Evolutionary conservation across 139 green algal species (phyloP).

Genomic region (Astrephomene gubernaculifera): DNA sequence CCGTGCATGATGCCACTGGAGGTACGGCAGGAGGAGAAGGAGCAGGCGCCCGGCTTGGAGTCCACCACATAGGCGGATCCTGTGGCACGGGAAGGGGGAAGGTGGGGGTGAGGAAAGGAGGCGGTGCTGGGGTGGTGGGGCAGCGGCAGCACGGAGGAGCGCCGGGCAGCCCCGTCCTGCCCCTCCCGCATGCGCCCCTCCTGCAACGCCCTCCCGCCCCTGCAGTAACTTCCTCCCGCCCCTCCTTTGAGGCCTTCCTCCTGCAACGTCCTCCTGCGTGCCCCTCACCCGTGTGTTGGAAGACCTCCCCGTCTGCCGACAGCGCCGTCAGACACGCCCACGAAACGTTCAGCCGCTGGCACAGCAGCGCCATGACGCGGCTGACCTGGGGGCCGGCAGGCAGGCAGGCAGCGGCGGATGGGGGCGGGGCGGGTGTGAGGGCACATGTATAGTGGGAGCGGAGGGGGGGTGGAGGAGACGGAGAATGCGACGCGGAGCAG

Average conservation of each 20-base stretch:
- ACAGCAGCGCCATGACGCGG: slow-evolving; percentile 49
- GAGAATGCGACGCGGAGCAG: no score
- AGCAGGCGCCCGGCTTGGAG: background rate
- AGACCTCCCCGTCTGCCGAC: slow-evolving; percentile 37
- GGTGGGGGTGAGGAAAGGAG: background rate
- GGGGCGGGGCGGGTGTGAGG: no score
- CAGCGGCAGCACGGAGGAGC: no score
- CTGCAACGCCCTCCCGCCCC: no score
- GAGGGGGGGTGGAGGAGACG: no score
- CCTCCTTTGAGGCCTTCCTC: no score
- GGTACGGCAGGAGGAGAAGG: slow-evolving; percentile 36
- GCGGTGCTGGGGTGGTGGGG: background rate
- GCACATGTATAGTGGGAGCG: no score
- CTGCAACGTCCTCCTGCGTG: no score
- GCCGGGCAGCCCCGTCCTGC: no score
- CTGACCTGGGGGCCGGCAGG: slow-evolving; percentile 30
- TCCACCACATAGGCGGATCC: slow-evolving; percentile 19
- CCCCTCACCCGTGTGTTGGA: slow-evolving; percentile 16
- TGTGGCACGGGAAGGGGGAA: background rate
- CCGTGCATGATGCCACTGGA: background rate
- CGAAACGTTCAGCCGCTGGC: slow-evolving; percentile 46
- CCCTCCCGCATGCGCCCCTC: no score
- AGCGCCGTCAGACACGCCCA: slow-evolving; percentile 56
- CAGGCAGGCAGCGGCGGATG: no score
- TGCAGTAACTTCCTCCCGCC: no score